Evolutionary conservation across 148 eudicot genomes (phyloP).

Genomic region (Amaranthus palmeri): DNA sequence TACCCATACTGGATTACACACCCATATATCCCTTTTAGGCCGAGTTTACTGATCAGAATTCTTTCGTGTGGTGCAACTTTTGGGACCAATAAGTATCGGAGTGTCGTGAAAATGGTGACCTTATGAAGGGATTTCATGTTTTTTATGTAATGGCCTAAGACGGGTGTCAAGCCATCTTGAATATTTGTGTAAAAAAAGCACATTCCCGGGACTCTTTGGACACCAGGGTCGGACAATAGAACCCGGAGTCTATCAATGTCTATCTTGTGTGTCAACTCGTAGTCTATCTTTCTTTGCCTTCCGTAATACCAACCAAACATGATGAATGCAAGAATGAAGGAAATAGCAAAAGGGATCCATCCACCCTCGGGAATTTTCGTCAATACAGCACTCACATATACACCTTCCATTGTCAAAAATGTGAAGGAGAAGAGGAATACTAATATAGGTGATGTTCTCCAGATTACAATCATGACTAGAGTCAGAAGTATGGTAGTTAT

Average conservation of each 20-base stretch:
- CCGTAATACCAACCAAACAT: conserved; percentile 70
- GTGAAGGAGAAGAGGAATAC: conserved; percentile 41
- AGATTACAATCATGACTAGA: conserved; percentile 61
- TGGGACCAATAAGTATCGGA: conserved; percentile 51
- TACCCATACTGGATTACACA: conserved; percentile 66
- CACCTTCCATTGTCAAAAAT: conserved; percentile 47
- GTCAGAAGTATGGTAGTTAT: conserved; percentile 59
- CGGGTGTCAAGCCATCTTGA: conserved; percentile 64
- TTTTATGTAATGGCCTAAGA: conserved; percentile 59
- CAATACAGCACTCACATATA: conserved; percentile 51
- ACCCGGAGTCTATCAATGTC: conserved; percentile 35
- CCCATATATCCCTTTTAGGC: conserved; percentile 46
- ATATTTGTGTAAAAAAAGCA: conserved; percentile 66
- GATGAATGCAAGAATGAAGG: conserved; percentile 47
- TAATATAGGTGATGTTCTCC: conserved; percentile 45
- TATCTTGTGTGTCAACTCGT: conserved; percentile 51
- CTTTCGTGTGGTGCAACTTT: conserved; percentile 46
- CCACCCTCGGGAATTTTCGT: conserved; percentile 67
- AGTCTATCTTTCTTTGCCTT: conserved; percentile 46
- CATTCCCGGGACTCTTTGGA: conserved; percentile 63
- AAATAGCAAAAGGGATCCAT: conserved; percentile 75
- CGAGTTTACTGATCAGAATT: conserved; percentile 37
- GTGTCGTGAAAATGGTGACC: conserved; percentile 55
- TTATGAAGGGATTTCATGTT: conserved; percentile 60
- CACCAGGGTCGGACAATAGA: conserved; percentile 40